phyloP scores from a whole-genome alignment of 352 stramenopile species.

The Pythium pyrilobum region DNA sequence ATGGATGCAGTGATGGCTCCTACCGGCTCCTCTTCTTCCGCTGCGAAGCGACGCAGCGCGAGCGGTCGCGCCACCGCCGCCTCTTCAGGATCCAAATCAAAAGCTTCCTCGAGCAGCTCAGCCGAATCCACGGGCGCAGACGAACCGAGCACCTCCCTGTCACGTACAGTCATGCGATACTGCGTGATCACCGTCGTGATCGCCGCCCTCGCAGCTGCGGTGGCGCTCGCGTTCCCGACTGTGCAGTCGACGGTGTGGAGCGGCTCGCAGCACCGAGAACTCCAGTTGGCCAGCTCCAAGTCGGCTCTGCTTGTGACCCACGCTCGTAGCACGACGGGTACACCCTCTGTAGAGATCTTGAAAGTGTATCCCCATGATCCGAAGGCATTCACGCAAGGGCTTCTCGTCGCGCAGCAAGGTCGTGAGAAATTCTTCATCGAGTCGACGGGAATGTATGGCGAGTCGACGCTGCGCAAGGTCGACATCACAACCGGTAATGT shows the following conservation, averaged over 20 bases:
- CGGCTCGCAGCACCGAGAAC: not conserved
- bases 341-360: conserved; percentile 51
- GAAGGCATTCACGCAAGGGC: conserved; percentile 82
- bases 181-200: conserved; percentile 6
- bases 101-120: not conserved
- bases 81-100: not conserved
- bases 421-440: conserved; percentile 86
- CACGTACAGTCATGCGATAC: not conserved
- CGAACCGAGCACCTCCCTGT: not conserved
- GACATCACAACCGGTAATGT: conserved; percentile 83
- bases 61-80: not conserved
- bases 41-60: conserved; percentile 2
- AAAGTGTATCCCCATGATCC: conserved; percentile 75
- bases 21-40: not conserved
- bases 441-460: conserved; percentile 86
- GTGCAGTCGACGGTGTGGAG: conserved; percentile 1
- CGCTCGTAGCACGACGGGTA: not conserved
- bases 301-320: not conserved
- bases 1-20: not conserved
- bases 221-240: not conserved
- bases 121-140: not conserved
- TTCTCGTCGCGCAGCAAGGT: conserved; percentile 50
- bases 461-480: conserved; percentile 85
- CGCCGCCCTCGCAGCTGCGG: not conserved
- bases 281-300: conserved; percentile 6